A percentile compares a stretch with the other conserved stretches of the same genome.
These are phyloP conservation scores for Daldinia loculata DNA, from an alignment of 495 filamentous ascomycete genomes.

Conservation along the genomic window DNA sequence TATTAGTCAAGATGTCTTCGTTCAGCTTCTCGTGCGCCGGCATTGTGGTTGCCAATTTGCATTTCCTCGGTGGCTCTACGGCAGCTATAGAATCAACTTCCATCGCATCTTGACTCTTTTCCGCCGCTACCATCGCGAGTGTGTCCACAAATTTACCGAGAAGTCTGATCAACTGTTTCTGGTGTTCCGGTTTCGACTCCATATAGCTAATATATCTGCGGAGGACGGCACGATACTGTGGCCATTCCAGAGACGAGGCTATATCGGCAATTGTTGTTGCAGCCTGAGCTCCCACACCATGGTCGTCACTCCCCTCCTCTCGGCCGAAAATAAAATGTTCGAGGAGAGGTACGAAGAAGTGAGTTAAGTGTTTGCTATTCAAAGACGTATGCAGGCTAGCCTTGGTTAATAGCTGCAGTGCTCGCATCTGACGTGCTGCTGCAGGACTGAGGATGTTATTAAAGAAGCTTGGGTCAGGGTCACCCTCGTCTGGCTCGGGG, in stretches of 20 bases:
- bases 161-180: conserved; percentile 85
- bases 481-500: conserved; percentile 69
- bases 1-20: conserved; percentile 74
- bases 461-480: conserved; percentile 91
- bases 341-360: conserved; percentile 88
- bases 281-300: conserved; percentile 85
- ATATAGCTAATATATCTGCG: conserved; percentile 82
- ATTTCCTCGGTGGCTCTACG: conserved; percentile 31
- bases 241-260: conserved; percentile 83
- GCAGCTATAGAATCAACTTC: conserved; percentile 45
- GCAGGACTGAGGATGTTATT: conserved; percentile 91
- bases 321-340: conserved; percentile 93
- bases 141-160: conserved; percentile 82
- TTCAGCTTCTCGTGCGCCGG: conserved; percentile 75
- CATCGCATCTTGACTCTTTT: conserved; percentile 50
- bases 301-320: conserved; percentile 76
- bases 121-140: conserved; percentile 63
- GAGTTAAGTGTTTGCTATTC: conserved; percentile 76
- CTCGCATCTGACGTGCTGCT: conserved; percentile 83
- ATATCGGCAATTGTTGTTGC: conserved; percentile 77
- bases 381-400: conserved; percentile 70
- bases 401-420: conserved; percentile 75
- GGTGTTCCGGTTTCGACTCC: conserved; percentile 78
- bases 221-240: conserved; percentile 85
- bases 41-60: conserved; percentile 68